A percentile compares a stretch with the other conserved stretches of the same genome.
These are phyloP conservation scores for Tillandsia fasciculata DNA, from an alignment of 176 grass and related monocot genomes.

Conservation along the genomic window DNA sequence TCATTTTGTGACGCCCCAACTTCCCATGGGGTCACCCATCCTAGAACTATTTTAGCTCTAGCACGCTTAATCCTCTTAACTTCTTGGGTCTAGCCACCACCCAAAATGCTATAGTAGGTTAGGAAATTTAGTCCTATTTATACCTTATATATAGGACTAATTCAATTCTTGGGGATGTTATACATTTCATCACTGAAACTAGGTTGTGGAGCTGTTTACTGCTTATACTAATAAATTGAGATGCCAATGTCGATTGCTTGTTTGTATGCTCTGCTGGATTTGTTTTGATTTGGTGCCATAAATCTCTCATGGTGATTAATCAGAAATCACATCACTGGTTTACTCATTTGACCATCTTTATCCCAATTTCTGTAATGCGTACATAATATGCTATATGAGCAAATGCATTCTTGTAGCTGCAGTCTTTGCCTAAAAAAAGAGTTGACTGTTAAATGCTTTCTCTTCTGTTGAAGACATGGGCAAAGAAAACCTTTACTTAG, in stretches of 20 bases:
- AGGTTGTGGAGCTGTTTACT: background rate
- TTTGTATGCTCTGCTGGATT: background rate
- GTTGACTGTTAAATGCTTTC: background rate
- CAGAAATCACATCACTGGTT: background rate
- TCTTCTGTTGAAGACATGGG: background rate
- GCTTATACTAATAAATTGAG: background rate
- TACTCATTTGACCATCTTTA: background rate
- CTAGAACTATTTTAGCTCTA: too few relatives aligned
- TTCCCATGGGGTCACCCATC: too few relatives aligned
- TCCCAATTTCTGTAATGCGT: background rate
- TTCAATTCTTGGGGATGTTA: too few relatives aligned
- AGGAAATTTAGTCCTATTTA: too few relatives aligned
- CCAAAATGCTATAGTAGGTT: too few relatives aligned
- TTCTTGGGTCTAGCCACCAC: too few relatives aligned
- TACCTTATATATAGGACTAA: too few relatives aligned
- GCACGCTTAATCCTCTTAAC: too few relatives aligned
- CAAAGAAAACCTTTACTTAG: background rate
- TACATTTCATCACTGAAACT: background rate
- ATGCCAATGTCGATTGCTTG: background rate
- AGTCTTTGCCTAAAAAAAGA: background rate
- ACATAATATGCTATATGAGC: background rate
- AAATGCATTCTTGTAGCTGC: background rate
- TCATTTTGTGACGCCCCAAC: background rate
- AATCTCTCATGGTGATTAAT: background rate
- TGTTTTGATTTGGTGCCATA: background rate